These are phyloP conservation scores for Aureobasidium uvarum DNA, from an alignment of 2,329 filamentous ascomycete genomes.

Conservation along the genomic window DNA sequence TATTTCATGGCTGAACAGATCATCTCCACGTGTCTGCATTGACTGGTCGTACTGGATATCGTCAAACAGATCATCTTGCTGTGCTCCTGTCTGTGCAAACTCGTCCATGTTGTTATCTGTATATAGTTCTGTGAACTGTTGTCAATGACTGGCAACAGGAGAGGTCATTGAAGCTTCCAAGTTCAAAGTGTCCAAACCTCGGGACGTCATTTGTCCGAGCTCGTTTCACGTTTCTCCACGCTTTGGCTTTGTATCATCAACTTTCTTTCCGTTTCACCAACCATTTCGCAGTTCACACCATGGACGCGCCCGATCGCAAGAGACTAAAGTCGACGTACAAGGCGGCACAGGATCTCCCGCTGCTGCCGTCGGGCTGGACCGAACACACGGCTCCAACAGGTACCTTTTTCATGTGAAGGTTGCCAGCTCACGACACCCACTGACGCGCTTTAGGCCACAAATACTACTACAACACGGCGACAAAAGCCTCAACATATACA, in stretches of 20 bases:
- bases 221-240: not conserved
- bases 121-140: not conserved
- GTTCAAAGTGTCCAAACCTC: slow-evolving; percentile 5
- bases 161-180: not conserved
- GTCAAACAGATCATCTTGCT: slow-evolving; percentile 39
- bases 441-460: slow-evolving; percentile 51
- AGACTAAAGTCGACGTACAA: slow-evolving; percentile 81
- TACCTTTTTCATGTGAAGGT: no score
- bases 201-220: slow-evolving; percentile 22
- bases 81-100: slow-evolving; percentile 39
- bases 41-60: slow-evolving; percentile 44
- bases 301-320: slow-evolving; percentile 28
- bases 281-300: not conserved
- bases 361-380: slow-evolving; percentile 81
- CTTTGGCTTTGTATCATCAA: not conserved
- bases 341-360: slow-evolving; percentile 50
- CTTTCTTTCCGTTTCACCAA: not conserved
- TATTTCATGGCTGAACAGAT: slow-evolving; percentile 51
- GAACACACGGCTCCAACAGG: slow-evolving; percentile 84
- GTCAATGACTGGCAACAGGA: not conserved
- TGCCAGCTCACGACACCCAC: not conserved
- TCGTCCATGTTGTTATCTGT: slow-evolving; percentile 30
- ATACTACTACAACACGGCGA: slow-evolving; percentile 83
- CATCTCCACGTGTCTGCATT: slow-evolving; percentile 52
- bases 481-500: slow-evolving; percentile 83